A percentile compares a stretch with the other conserved stretches of the same genome.
Evolutionary conservation across 768 basidiomycete genomes (phyloP).

Genomic region (Vararia minispora): DNA sequence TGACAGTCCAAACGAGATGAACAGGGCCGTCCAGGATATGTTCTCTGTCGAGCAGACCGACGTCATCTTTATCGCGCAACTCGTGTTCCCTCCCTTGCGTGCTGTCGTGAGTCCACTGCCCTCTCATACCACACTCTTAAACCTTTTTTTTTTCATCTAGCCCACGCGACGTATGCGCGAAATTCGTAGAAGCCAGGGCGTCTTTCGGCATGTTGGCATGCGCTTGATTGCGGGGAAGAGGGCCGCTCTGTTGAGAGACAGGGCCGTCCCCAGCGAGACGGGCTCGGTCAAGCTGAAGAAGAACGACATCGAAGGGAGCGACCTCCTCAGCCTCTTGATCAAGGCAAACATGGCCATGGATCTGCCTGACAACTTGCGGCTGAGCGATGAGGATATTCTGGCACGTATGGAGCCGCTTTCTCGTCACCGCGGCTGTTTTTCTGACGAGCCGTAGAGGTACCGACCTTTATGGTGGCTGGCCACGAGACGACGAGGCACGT

Average conservation of each 20-base stretch:
- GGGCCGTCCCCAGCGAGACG: too few relatives aligned
- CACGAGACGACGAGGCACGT: conserved; percentile 14
- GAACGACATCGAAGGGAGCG: conserved; percentile 4
- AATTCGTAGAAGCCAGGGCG: too few relatives aligned
- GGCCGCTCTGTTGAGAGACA: not conserved
- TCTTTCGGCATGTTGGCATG: too few relatives aligned
- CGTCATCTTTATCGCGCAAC: not conserved
- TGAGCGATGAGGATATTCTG: conserved; percentile 6
- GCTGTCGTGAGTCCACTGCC: not conserved
- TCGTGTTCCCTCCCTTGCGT: not conserved
- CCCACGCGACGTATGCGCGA: too few relatives aligned
- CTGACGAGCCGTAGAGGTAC: conserved; percentile 4
- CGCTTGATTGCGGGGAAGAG: not conserved
- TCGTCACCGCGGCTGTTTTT: not conserved
- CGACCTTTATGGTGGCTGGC: conserved; percentile 12
- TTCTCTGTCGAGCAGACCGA: not conserved
- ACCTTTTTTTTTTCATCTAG: too few relatives aligned
- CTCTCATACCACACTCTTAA: too few relatives aligned
- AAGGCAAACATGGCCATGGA: conserved; percentile 8
- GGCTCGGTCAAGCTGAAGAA: not conserved
- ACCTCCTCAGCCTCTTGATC: conserved; percentile 9
- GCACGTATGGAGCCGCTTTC: conserved; percentile 1
- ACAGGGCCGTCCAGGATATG: not conserved
- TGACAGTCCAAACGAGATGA: conserved; percentile 2
- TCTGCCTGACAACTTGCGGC: not conserved